phyloP scores from a whole-genome alignment of 305 asterid genomes.

The Ilex paraguariensis region DNA sequence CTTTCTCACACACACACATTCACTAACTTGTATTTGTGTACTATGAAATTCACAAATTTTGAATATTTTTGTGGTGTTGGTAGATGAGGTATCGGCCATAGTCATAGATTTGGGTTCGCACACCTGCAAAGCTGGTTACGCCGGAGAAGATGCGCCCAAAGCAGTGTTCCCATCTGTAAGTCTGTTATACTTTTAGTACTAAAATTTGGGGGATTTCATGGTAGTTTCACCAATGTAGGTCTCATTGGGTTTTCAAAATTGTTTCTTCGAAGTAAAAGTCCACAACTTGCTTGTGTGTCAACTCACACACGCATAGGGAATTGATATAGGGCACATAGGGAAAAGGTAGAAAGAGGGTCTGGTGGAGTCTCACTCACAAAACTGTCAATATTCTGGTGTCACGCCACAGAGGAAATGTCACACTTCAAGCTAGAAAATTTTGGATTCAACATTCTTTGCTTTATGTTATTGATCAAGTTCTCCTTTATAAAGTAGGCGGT shows the following conservation, averaged over 20 bases:
- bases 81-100: slow-evolving; percentile 95
- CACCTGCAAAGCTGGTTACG: slow-evolving; percentile 98
- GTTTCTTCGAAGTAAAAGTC: neutral
- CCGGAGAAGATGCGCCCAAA: slow-evolving; percentile 99
- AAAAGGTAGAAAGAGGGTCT: neutral
- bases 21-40: too few species aligned
- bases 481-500: too few species aligned
- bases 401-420: too few species aligned
- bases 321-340: neutral
- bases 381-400: too few species aligned
- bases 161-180: slow-evolving; percentile 97
- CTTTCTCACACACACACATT: too few species aligned
- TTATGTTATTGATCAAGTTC: too few species aligned
- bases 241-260: neutral
- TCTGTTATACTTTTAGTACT: neutral
- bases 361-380: neutral
- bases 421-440: too few species aligned
- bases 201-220: neutral
- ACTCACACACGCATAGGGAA: too few species aligned
- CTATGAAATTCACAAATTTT: too few species aligned
- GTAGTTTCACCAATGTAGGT: neutral
- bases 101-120: slow-evolving; percentile 88
- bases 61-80: neutral
- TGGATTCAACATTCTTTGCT: too few species aligned
- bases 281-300: neutral